These are phyloP conservation scores for Cladosporium halotolerans DNA, from an alignment of 2,329 filamentous ascomycete genomes.

Conservation along the genomic window DNA sequence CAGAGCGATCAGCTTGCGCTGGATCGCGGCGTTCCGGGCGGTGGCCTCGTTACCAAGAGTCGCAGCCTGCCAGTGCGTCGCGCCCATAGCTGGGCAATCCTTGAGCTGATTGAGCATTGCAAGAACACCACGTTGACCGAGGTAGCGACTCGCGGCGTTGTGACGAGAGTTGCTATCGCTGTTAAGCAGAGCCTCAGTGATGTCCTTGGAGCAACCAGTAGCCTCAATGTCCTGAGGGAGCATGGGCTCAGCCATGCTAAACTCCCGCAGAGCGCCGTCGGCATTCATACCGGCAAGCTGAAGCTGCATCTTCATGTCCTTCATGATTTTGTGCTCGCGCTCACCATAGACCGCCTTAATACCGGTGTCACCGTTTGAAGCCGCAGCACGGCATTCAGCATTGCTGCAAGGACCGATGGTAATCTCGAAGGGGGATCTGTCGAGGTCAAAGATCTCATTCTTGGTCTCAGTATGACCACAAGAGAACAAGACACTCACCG, in stretches of 20 bases:
- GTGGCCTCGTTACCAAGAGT: not conserved
- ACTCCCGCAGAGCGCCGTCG: not conserved
- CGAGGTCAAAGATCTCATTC: not conserved
- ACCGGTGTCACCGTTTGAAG: not conserved
- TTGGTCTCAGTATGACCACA: not conserved
- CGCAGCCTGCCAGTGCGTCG: not conserved
- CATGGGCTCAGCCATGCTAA: not conserved
- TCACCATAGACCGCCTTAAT: not conserved
- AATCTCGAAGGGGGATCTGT: not conserved
- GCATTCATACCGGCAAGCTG: not conserved
- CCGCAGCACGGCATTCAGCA: not conserved
- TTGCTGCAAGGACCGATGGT: not conserved
- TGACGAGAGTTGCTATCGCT: not conserved
- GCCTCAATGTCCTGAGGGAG: not conserved
- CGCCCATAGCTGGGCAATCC: not conserved
- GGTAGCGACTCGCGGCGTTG: not conserved
- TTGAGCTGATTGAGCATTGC: not conserved
- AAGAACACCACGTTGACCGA: not conserved
- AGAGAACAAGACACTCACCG: not conserved
- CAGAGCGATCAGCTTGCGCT: not conserved
- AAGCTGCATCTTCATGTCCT: not conserved
- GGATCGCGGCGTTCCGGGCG: not conserved
- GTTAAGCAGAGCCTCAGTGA: not conserved
- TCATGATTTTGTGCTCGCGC: not conserved
- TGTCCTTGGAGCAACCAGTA: not conserved